Conservation (phyloP, 2,329 filamentous ascomycete species). For the Monosporascus sp. region DNA sequence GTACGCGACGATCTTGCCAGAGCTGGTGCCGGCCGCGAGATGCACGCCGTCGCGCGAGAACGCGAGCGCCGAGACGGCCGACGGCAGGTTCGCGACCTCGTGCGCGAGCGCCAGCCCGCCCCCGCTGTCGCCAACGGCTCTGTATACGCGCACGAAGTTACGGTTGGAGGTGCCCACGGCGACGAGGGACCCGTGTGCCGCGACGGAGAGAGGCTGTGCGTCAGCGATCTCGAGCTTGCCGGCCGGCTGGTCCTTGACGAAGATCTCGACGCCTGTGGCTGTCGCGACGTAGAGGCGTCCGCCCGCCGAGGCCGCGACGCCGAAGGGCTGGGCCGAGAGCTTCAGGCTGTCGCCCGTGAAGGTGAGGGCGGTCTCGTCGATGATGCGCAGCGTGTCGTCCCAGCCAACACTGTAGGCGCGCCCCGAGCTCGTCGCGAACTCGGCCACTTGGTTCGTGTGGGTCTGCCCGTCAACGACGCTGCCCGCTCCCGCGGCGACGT, state of each 20-base stretch:
- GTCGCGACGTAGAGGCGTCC: conserved; percentile 46
- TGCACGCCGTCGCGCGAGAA: conserved; percentile 76
- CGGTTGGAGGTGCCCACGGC: conserved; percentile 68
- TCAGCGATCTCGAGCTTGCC: conserved; percentile 56
- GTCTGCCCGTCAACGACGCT: conserved; percentile 70
- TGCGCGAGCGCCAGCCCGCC: conserved; percentile 42
- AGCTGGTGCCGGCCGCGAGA: conserved; percentile 75
- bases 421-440: conserved; percentile 58
- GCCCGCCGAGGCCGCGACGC: conserved; percentile 24
- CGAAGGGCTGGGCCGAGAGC: conserved; percentile 70
- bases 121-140: conserved; percentile 49
- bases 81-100: conserved; percentile 62
- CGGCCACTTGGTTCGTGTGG: conserved; percentile 81
- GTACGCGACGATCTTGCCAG: conserved; percentile 86
- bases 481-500: conserved; percentile 63
- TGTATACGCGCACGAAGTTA: conserved; percentile 72
- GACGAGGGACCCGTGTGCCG: conserved; percentile 60
- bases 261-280: conserved; percentile 51
- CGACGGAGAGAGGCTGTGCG: conserved; percentile 61
- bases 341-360: conserved; percentile 66
- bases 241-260: conserved; percentile 55
- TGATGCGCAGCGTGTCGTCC: conserved; percentile 83
- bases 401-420: conserved; percentile 83
- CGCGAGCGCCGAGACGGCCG: conserved; percentile 70
- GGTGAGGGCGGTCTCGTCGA: conserved; percentile 69